phyloP scores from a whole-genome alignment of 257 asterid species.

The Gentiana straminea region DNA sequence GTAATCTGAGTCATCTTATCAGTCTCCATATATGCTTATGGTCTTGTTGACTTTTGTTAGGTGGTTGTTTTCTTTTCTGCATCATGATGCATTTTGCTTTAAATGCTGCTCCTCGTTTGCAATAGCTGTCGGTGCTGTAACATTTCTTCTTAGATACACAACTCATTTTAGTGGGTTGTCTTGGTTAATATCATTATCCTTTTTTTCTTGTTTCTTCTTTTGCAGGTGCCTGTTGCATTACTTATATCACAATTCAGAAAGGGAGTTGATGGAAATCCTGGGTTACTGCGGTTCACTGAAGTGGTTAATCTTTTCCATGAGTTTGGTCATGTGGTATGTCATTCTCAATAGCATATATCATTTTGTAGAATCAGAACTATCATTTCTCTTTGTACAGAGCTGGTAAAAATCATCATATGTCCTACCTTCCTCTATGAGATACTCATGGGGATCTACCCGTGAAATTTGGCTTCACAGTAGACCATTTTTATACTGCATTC shows the following conservation, averaged over 20 bases:
- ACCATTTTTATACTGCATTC: too few species aligned
- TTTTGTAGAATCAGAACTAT: background rate
- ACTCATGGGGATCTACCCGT: too few species aligned
- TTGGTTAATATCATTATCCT: background rate
- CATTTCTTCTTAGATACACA: too few species aligned
- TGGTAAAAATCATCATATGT: too few species aligned
- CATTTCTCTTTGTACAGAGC: too few species aligned
- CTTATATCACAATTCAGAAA: constrained; percentile 74
- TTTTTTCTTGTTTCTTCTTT: constrained; percentile 8
- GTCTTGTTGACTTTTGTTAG: background rate
- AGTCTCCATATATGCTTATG: background rate
- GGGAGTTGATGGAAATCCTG: constrained; percentile 55
- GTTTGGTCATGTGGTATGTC: constrained; percentile 92
- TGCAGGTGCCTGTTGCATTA: constrained; percentile 79
- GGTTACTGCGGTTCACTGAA: constrained; percentile 75
- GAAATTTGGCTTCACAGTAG: too few species aligned
- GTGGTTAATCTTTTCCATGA: constrained; percentile 85
- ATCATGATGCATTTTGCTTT: background rate
- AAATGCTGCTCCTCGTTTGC: too few species aligned
- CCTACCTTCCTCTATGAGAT: too few species aligned
- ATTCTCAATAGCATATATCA: constrained; percentile 1
- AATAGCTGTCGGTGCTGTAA: too few species aligned
- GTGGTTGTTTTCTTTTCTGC: background rate
- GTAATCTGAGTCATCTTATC: too few species aligned
- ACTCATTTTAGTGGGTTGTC: background rate